Conservation (phyloP, 2,329 filamentous ascomycete genomes). For the Scedosporium dehoogii region DNA sequence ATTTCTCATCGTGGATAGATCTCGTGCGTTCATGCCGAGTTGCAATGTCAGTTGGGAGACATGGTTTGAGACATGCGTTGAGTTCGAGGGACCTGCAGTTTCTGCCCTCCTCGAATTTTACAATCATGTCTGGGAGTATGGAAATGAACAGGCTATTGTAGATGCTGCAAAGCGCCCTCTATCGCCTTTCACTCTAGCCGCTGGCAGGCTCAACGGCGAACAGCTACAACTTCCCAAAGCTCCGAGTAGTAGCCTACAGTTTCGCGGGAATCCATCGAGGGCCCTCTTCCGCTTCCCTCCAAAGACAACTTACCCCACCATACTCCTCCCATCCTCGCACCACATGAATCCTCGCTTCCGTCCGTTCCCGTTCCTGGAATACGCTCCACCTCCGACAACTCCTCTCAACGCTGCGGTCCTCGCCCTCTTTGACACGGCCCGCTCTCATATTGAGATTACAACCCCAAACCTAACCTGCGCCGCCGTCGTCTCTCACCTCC, state of each 20-base stretch:
- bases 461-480: constrained; percentile 69
- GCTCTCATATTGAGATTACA: constrained; percentile 53
- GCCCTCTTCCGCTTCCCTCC: background rate
- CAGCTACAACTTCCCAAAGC: background rate
- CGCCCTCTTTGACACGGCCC: constrained; percentile 48
- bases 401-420: constrained; percentile 59
- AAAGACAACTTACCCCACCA: constrained; percentile 32
- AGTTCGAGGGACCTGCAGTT: constrained; percentile 53
- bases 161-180: background rate
- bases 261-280: background rate
- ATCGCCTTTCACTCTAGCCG: background rate
- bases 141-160: background rate
- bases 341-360: constrained; percentile 57
- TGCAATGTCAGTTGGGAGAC: constrained; percentile 81
- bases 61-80: constrained; percentile 76
- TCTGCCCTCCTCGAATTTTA: constrained; percentile 57
- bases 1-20: constrained; percentile 63
- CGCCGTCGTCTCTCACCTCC: constrained; percentile 51
- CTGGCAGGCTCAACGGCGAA: background rate
- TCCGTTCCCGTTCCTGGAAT: constrained; percentile 43
- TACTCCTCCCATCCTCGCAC: constrained; percentile 67
- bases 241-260: background rate
- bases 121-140: constrained; percentile 50
- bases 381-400: constrained; percentile 45
- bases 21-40: constrained; percentile 59